Conservation (phyloP, 257 asterid genomes). For the Ehretia macrophylla region DNA sequence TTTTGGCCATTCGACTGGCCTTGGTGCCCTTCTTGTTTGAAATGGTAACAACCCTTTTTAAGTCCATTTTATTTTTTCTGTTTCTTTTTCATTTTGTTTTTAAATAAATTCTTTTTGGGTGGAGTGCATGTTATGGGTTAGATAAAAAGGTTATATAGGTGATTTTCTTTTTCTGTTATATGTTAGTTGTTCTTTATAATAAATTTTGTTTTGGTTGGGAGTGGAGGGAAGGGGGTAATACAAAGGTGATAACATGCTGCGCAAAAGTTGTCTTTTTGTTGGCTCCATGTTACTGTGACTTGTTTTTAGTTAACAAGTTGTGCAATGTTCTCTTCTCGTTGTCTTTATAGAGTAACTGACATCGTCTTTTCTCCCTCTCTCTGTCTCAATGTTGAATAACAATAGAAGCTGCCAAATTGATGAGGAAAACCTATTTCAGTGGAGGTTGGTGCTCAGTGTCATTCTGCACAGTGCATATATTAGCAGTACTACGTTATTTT, state of each 20-base stretch:
- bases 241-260: too few species aligned
- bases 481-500: slow-evolving; percentile 5
- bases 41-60: slow-evolving; percentile 49
- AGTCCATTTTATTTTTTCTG: not conserved
- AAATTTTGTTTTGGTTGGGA: too few species aligned
- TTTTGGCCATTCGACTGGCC: slow-evolving; percentile 96
- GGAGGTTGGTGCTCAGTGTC: slow-evolving; percentile 62
- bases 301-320: too few species aligned
- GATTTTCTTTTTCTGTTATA: too few species aligned
- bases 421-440: slow-evolving; percentile 88
- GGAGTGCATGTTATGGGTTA: too few species aligned
- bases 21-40: slow-evolving; percentile 87
- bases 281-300: too few species aligned
- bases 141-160: too few species aligned
- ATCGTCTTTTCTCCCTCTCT: slow-evolving; percentile 6
- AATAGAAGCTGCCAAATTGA: slow-evolving; percentile 71
- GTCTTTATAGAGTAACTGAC: slow-evolving; percentile 10
- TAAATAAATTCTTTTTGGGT: too few species aligned
- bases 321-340: too few species aligned
- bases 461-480: not conserved
- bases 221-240: too few species aligned
- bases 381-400: not conserved
- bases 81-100: not conserved
- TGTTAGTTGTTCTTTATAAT: too few species aligned
- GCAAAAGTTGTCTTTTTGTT: too few species aligned